These are phyloP conservation scores for Hericium erinaceus DNA, from an alignment of 768 basidiomycete species.

Conservation along the genomic window DNA sequence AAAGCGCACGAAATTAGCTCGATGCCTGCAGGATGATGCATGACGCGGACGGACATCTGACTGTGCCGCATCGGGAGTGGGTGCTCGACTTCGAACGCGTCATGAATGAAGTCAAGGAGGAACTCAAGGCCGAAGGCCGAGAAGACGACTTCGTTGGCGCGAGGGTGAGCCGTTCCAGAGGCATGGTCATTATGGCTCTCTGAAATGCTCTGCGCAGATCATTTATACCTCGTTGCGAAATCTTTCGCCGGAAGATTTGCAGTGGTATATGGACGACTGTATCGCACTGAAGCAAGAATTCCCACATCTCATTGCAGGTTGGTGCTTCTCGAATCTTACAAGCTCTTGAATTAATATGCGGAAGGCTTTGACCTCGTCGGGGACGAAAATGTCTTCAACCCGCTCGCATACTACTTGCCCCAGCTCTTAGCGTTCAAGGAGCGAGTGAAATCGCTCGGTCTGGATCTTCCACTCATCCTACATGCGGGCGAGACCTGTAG, in stretches of 20 bases:
- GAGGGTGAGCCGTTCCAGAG: slow-evolving; percentile 30
- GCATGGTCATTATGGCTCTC: neutral
- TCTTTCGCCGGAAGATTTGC: slow-evolving; percentile 45
- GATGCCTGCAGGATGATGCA: slow-evolving; percentile 38
- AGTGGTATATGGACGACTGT: slow-evolving; percentile 67
- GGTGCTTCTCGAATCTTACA: neutral
- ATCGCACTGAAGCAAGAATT: slow-evolving; percentile 65
- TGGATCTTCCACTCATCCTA: slow-evolving; percentile 70
- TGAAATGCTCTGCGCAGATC: slow-evolving; percentile 33
- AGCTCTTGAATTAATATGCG: no score
- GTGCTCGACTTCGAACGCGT: slow-evolving; percentile 42
- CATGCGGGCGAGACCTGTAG: slow-evolving; percentile 78
- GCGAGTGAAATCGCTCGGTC: slow-evolving; percentile 43
- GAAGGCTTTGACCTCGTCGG: slow-evolving; percentile 79
- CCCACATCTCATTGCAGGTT: slow-evolving; percentile 63
- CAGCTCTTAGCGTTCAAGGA: slow-evolving; percentile 50
- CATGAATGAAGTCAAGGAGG: slow-evolving; percentile 41
- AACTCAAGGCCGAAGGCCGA: slow-evolving; percentile 42
- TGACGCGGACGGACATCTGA: slow-evolving; percentile 45
- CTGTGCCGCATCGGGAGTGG: slow-evolving; percentile 53
- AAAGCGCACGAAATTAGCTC: neutral
- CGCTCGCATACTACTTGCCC: slow-evolving; percentile 54
- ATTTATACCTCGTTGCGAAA: slow-evolving; percentile 61
- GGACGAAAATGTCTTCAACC: slow-evolving; percentile 50
- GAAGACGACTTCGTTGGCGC: slow-evolving; percentile 58